Base-by-base conservation (phyloP, 352 stramenopile genomes). In the Pythium insidiosum region DNA sequence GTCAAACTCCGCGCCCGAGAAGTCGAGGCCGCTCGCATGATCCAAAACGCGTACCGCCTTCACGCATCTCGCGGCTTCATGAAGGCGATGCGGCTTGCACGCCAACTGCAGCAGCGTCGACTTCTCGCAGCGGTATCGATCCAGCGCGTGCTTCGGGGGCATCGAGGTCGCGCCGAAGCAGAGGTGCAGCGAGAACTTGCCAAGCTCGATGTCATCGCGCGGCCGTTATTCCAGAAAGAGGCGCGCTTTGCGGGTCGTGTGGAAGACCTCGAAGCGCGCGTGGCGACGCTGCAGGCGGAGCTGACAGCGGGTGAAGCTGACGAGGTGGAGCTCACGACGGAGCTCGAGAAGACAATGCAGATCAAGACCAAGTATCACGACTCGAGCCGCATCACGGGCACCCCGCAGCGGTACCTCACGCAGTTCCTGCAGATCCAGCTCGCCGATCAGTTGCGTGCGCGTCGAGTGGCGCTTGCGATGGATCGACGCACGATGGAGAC, bases 381-480 rank as follows among this genome's bases (percentile, higher is more conserved):
- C 53, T 90, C 76, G 12, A 87, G 71, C 26, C 73, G 78, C 28
- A 86, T 89, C 44, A 94, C 84, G 3, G 86, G 86, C 15, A 90
- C 78, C 2, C 84, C 78, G 34, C 89, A 97, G 58, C 78, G 89
- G 10, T 97, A 92, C 58, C 54, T 95, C 21, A 97, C 89, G n/a
- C 85, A 94, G 52, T 97, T 95, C 43, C 54, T 97, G 10, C 79
- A 94, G 57, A 79, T 94, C n/a, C 81, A 92, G 38, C 66, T 97
- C 33, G 74, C 83, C 0, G 87, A 96, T 40, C 73, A 91, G 43
- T 43, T 95, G 19, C 70, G 75, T 19, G 74, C 72, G 10, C 84
- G 85, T 39, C 73, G 78, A 18, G 64, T 88, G 16, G 58, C 73
- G 29, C 66, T 88, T 11, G 72, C 71, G 1, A 67, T 89, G 42